A percentile compares a stretch with the other conserved stretches of the same genome.
These are phyloP conservation scores for Auxenochlorella pyrenoidosa DNA, from an alignment of 139 green algal species.

Conservation along the genomic window DNA sequence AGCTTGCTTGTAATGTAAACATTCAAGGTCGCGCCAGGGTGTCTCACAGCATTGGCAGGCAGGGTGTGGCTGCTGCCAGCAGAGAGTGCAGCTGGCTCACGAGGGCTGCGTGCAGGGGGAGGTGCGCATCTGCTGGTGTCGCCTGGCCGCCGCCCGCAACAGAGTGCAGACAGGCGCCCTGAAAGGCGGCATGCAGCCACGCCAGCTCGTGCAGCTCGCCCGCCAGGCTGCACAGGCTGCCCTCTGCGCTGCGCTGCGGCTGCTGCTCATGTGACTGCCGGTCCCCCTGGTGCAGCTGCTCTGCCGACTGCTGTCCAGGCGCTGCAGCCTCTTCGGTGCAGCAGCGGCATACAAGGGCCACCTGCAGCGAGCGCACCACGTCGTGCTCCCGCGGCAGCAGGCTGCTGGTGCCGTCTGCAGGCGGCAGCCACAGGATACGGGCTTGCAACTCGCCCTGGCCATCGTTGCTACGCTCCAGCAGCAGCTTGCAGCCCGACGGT, in stretches of 20 bases:
- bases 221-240: background rate
- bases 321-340: background rate
- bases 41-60: background rate
- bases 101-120: slow-evolving; percentile 25
- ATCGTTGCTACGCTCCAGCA: background rate
- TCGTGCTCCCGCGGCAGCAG: slow-evolving; percentile 23
- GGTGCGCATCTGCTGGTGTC: slow-evolving; percentile 9
- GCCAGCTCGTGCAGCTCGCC: slow-evolving; percentile 21
- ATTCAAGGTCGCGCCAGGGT: too few species aligned
- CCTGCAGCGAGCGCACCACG: slow-evolving; percentile 14
- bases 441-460: background rate
- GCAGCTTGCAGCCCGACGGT: background rate
- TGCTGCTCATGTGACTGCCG: background rate
- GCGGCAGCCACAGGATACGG: background rate
- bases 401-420: background rate
- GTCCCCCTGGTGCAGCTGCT: background rate
- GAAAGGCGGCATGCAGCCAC: slow-evolving; percentile 25
- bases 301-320: background rate
- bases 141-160: background rate
- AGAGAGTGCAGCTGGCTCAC: background rate
- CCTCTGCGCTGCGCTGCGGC: background rate
- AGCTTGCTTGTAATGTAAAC: background rate
- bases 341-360: background rate
- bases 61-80: background rate
- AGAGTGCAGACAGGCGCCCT: slow-evolving; percentile 8